phyloP scores from a whole-genome alignment of 441 rosid genomes.

The Corymbia calophylla region DNA sequence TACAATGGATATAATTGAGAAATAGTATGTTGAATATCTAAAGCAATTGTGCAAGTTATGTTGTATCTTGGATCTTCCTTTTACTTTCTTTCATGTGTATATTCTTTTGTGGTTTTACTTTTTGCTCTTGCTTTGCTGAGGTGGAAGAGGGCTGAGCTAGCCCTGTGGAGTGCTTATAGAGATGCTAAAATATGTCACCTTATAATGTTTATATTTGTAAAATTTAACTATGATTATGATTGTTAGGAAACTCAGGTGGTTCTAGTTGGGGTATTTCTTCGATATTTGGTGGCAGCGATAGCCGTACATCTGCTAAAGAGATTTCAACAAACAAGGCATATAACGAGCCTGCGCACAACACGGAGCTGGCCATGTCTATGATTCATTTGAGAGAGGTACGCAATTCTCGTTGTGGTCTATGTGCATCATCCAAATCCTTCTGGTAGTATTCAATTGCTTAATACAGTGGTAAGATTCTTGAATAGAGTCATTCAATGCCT shows the following conservation, averaged over 20 bases:
- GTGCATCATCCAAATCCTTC: constrained; percentile 1
- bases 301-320: constrained; percentile 50
- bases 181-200: not conserved
- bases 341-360: constrained; percentile 38
- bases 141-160: not conserved
- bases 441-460: not conserved
- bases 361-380: constrained; percentile 50
- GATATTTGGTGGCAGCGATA: constrained; percentile 68
- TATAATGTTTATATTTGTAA: not conserved
- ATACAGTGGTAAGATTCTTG: not conserved
- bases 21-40: not conserved
- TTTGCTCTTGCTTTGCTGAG: not conserved
- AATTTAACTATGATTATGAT: not conserved
- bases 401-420: not conserved
- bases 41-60: not conserved
- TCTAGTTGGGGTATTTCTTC: constrained; percentile 88
- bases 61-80: not conserved
- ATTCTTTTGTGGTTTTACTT: not conserved
- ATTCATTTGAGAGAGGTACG: constrained; percentile 81
- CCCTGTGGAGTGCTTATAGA: not conserved
- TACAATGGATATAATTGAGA: not conserved
- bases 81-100: not conserved
- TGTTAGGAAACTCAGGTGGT: constrained; percentile 40
- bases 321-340: constrained; percentile 30
- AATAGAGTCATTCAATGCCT: not conserved